Evolutionary conservation across 2,329 filamentous ascomycete species (phyloP).

Genomic region (Colletotrichum gigasporum): DNA sequence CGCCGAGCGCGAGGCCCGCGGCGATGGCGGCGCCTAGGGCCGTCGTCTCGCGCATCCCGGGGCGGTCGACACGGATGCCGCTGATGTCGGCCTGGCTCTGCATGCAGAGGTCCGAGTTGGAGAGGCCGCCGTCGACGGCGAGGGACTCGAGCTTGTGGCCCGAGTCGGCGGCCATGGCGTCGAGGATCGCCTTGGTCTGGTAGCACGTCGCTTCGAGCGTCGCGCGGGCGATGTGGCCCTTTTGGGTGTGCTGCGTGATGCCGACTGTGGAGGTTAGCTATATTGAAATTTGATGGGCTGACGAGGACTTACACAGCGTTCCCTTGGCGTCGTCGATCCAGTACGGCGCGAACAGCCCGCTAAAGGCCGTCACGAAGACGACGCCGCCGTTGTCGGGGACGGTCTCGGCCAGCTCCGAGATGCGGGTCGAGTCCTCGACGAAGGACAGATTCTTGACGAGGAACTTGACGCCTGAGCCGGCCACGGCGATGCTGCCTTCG

Average conservation of each 20-base stretch:
- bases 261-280: conserved; percentile 71
- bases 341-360: conserved; percentile 90
- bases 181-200: conserved; percentile 90
- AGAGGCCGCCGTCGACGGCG: conserved; percentile 89
- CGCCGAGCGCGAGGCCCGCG: conserved; percentile 82
- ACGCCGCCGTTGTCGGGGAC: conserved; percentile 82
- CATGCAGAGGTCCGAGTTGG: conserved; percentile 90
- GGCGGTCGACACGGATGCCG: conserved; percentile 82
- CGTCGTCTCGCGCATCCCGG: conserved; percentile 90
- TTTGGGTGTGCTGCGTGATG: conserved; percentile 85
- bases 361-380: conserved; percentile 90
- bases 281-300: background rate
- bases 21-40: conserved; percentile 89
- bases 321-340: conserved; percentile 95
- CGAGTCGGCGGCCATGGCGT: conserved; percentile 90
- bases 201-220: conserved; percentile 92
- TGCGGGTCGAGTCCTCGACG: conserved; percentile 59
- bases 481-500: conserved; percentile 85
- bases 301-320: conserved; percentile 72
- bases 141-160: conserved; percentile 78
- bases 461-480: conserved; percentile 83
- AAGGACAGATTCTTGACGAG: conserved; percentile 72
- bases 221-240: conserved; percentile 87
- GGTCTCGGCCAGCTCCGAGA: conserved; percentile 60
- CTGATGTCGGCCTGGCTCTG: conserved; percentile 90